Conservation (phyloP, 139 green algal genomes). For the Closterium sp. region DNA sequence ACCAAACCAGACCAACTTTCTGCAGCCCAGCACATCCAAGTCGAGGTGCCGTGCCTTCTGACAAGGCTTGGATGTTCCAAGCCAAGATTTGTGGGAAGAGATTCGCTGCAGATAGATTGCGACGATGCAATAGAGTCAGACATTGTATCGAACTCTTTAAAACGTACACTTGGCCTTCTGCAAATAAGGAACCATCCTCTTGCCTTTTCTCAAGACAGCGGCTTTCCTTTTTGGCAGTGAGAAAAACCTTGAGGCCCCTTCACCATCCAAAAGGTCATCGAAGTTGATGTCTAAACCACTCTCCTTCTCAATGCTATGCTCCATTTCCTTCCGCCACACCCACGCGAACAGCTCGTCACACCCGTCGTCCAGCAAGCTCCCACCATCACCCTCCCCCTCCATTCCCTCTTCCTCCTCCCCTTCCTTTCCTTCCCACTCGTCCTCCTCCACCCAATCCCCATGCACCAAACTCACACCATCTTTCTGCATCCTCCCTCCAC, state of each 20-base stretch:
- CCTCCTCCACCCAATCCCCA: constrained; percentile 25
- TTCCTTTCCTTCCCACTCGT: constrained; percentile 4
- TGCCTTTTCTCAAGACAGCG: background rate
- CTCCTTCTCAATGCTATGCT: background rate
- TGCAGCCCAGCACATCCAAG: background rate
- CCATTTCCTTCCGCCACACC: background rate
- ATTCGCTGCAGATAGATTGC: too few species aligned
- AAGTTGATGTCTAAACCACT: background rate
- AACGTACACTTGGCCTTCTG: background rate
- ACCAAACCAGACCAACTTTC: background rate
- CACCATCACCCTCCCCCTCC: background rate
- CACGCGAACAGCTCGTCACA: background rate
- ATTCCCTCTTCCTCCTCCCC: background rate
- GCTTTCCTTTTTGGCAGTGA: background rate
- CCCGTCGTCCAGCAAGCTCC: background rate
- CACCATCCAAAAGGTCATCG: background rate
- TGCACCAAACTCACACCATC: constrained; percentile 9
- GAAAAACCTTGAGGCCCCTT: background rate
- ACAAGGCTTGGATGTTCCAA: background rate
- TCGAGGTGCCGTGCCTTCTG: background rate
- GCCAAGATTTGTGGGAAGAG: too few species aligned
- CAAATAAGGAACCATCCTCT: background rate
- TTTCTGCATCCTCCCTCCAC: background rate
- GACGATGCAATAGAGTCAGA: too few species aligned
- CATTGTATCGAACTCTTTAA: background rate